Evolutionary conservation across 208 protist genomes (phyloP).

Genomic region (Trypanosoma melophagium): DNA sequence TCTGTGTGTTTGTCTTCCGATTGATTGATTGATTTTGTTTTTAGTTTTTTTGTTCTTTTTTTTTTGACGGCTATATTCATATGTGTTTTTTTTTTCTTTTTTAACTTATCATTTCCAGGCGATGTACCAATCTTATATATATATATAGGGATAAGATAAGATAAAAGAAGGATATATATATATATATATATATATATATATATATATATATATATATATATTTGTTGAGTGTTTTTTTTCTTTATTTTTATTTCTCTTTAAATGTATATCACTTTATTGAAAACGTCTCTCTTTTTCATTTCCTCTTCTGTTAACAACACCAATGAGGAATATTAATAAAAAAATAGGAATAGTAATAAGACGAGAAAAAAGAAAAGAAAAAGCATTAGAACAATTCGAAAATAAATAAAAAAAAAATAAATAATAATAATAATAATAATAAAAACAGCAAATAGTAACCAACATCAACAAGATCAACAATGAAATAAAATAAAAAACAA

Average conservation of each 20-base stretch:
- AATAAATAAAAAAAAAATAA: no score
- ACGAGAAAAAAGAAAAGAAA: no score
- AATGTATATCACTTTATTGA: conserved; percentile 11
- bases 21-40: no score
- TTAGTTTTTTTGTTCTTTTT: neutral
- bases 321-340: no score
- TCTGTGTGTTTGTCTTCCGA: no score
- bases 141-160: conserved; percentile 6
- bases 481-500: no score
- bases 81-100: conserved; percentile 21
- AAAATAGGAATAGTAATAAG: no score
- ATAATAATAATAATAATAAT: no score
- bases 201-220: conserved; percentile 11
- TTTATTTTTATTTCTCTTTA: conserved; percentile 14
- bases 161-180: neutral
- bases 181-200: conserved; percentile 12
- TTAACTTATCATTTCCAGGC: neutral
- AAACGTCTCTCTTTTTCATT: conserved; percentile 28
- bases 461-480: no score
- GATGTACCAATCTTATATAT: neutral
- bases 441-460: no score
- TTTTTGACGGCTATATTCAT: neutral
- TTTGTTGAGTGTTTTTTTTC: conserved; percentile 3
- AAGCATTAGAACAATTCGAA: no score
- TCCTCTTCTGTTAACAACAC: no score